Percentiles rank a stretch among this genome's conserved stretches.
These are phyloP conservation scores for Hortaea werneckii DNA, from an alignment of 2,329 filamentous ascomycete genomes.

Conservation along the genomic window DNA sequence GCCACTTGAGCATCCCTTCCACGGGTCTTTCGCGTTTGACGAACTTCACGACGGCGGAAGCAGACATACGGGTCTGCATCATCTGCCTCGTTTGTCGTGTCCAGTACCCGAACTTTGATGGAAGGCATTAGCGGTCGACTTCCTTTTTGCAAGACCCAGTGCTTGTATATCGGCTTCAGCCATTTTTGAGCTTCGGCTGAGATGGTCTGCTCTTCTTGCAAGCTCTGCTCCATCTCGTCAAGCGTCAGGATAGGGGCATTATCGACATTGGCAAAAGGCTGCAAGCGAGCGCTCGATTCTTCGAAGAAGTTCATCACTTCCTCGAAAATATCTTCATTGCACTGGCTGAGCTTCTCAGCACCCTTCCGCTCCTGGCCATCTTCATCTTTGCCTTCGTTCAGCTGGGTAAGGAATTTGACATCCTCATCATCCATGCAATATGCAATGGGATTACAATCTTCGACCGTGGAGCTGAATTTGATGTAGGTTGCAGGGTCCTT, in stretches of 20 bases:
- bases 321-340: conserved; percentile 87
- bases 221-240: conserved; percentile 51
- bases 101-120: conserved; percentile 63
- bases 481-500: conserved; percentile 87
- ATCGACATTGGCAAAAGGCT: conserved; percentile 83
- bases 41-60: conserved; percentile 88
- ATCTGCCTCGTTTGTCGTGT: conserved; percentile 87
- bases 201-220: conserved; percentile 44
- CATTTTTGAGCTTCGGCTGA: conserved; percentile 46
- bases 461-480: conserved; percentile 93
- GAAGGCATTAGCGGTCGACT: conserved; percentile 66
- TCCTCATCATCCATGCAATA: conserved; percentile 96
- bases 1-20: conserved; percentile 87
- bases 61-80: conserved; percentile 97
- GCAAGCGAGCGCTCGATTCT: conserved; percentile 69
- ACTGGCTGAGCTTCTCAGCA: conserved; percentile 40
- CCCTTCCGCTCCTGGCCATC: conserved; percentile 17
- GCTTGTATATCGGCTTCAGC: conserved; percentile 74
- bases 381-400: conserved; percentile 62
- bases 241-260: conserved; percentile 64
- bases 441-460: conserved; percentile 79
- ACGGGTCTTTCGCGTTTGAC: conserved; percentile 88
- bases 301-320: conserved; percentile 92
- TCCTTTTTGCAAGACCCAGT: conserved; percentile 68
- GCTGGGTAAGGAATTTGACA: conserved; percentile 68